A percentile compares a stretch with the other conserved stretches of the same genome.
Evolutionary conservation across 1,139 yeast species (phyloP).

Genomic region (Eremothecium coryli): DNA sequence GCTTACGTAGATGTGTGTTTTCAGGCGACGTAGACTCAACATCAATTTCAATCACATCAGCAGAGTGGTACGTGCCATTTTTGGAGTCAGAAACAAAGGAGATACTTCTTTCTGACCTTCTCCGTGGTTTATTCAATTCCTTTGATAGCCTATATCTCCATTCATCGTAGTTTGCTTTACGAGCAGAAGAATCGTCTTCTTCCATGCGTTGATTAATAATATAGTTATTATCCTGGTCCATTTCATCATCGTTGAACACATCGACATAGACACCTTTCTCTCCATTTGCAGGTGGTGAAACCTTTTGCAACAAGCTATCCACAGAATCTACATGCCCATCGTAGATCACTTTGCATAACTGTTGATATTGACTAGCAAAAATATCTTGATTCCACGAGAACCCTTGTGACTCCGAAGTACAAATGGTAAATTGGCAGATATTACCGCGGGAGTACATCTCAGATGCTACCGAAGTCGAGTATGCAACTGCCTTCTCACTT

Average conservation of each 20-base stretch:
- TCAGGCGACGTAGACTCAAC: slow-evolving; percentile 20
- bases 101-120: slow-evolving; percentile 23
- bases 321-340: slow-evolving; percentile 25
- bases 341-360: slow-evolving; percentile 25
- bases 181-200: slow-evolving; percentile 9
- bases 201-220: slow-evolving; percentile 5
- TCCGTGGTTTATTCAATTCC: slow-evolving; percentile 19
- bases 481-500: slow-evolving; percentile 21
- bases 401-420: slow-evolving; percentile 26
- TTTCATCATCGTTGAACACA: slow-evolving; percentile 2
- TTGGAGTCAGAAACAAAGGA: slow-evolving; percentile 24
- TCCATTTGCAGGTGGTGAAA: slow-evolving; percentile 1
- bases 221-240: slow-evolving; percentile 7
- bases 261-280: slow-evolving; percentile 1
- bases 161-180: slow-evolving; percentile 1
- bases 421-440: slow-evolving; percentile 14
- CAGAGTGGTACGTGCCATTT: slow-evolving; percentile 18
- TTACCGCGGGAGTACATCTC: slow-evolving; percentile 9
- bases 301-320: slow-evolving; percentile 11
- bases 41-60: slow-evolving; percentile 16
- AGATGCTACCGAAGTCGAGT: slow-evolving; percentile 14
- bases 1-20: slow-evolving; percentile 16
- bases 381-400: slow-evolving; percentile 29
- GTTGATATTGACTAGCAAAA: slow-evolving; percentile 29
- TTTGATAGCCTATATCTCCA: slow-evolving; percentile 2